Evolutionary conservation across 257 asterid genomes (phyloP).

Genomic region (Solanum arcanum): DNA sequence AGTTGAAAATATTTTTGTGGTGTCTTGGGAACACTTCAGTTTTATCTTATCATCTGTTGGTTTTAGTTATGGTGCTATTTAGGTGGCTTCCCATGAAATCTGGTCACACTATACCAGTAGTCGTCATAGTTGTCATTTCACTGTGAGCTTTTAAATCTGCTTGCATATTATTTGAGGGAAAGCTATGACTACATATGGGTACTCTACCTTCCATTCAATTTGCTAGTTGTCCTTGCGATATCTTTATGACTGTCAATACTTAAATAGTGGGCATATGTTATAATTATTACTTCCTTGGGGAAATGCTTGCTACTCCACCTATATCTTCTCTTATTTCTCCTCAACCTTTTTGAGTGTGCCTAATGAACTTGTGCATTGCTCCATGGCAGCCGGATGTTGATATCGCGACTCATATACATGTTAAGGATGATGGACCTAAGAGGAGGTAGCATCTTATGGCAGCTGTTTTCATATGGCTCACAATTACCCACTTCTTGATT

Average conservation of each 20-base stretch:
- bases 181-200: not conserved
- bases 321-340: not conserved
- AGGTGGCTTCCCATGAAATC: not conserved
- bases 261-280: not conserved
- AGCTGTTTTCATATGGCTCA: not conserved
- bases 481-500: not conserved
- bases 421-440: conserved; percentile 79
- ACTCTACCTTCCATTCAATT: not conserved
- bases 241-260: not conserved
- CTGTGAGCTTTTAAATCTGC: not conserved
- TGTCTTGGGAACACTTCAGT: not conserved
- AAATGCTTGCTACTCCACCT: not conserved
- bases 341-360: not conserved
- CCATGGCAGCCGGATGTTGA: conserved; percentile 59
- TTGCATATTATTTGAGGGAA: not conserved
- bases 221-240: not conserved
- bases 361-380: not conserved
- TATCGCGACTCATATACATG: conserved; percentile 72
- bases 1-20: not conserved
- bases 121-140: not conserved
- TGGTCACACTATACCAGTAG: not conserved
- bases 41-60: not conserved
- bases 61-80: not conserved
- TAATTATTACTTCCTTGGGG: not conserved
- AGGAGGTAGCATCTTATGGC: conserved; percentile 43